phyloP scores from a whole-genome alignment of 23 red algal genomes.

The Gracilaria gracilis region DNA sequence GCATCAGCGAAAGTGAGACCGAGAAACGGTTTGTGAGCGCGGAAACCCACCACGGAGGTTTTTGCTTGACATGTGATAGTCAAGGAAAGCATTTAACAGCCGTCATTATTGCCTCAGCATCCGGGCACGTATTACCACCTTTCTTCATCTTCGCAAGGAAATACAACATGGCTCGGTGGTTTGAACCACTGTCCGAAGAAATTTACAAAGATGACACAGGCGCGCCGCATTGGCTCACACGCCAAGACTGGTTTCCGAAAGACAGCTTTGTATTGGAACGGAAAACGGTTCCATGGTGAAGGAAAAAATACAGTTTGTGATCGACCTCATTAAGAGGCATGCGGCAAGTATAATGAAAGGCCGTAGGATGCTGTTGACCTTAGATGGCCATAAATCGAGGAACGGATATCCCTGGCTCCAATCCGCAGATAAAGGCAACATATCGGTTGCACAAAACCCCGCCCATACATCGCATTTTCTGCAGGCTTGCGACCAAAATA shows the following conservation, averaged over 20 bases:
- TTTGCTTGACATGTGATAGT: neutral
- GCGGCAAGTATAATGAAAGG: neutral
- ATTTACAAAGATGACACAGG: neutral
- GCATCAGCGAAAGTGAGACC: neutral
- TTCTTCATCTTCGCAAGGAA: constrained; percentile 19
- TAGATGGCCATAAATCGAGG: constrained; percentile 12
- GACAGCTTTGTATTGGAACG: neutral
- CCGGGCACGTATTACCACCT: neutral
- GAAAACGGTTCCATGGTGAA: neutral
- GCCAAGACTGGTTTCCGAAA: neutral
- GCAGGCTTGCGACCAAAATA: constrained; percentile 3
- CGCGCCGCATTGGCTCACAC: neutral
- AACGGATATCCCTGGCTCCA: neutral
- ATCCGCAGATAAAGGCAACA: neutral
- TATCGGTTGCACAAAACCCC: neutral
- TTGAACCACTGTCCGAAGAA: neutral
- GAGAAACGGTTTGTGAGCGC: neutral
- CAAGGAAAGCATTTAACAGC: constrained; percentile 5
- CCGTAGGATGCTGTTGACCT: neutral
- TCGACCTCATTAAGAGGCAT: neutral
- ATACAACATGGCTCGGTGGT: neutral
- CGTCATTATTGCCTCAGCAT: neutral
- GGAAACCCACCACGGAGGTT: neutral
- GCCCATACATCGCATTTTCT: constrained; percentile 13
- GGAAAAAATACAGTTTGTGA: neutral